phyloP scores from a whole-genome alignment of 1,139 yeast species.

The Saccharomyces hybrid region DNA sequence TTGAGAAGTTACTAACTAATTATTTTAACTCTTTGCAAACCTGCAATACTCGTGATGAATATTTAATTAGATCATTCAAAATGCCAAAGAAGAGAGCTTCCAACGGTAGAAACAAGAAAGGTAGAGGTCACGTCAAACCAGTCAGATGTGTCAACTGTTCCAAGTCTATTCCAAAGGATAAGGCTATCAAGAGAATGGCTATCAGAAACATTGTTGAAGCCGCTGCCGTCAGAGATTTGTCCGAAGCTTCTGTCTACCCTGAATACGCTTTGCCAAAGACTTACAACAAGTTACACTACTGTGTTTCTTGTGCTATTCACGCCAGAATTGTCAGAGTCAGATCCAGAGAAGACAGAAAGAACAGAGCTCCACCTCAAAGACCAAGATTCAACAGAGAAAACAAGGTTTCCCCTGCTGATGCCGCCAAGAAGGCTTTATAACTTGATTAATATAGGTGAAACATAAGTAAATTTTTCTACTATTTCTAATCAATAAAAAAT shows the following conservation, averaged over 20 bases:
- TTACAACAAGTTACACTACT: conserved; percentile 99
- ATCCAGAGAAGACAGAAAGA: conserved; percentile 97
- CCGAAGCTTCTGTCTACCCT: conserved; percentile 98
- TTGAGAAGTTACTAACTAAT: not conserved
- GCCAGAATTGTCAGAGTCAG: conserved; percentile 99
- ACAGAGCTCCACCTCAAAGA: conserved; percentile 99
- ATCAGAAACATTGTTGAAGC: conserved; percentile 99
- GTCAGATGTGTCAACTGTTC: conserved; percentile 99
- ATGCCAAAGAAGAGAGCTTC: conserved; percentile 99
- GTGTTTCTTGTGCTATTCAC: conserved; percentile 99
- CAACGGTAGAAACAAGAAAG: conserved; percentile 99
- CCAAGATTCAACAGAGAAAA: conserved; percentile 90
- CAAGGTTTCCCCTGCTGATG: conserved; percentile 95
- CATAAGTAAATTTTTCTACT: not conserved
- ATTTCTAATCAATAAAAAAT: not conserved
- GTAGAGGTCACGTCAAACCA: conserved; percentile 99
- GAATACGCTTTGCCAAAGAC: conserved; percentile 99
- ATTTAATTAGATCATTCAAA: conserved; percentile 27
- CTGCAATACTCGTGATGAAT: not conserved
- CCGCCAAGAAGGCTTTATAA: conserved; percentile 85
- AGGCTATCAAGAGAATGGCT: conserved; percentile 99
- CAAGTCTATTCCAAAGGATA: conserved; percentile 99
- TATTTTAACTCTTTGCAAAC: not conserved
- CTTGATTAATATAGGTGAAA: conserved; percentile 6
- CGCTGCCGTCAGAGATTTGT: conserved; percentile 99